Base-by-base conservation (phyloP, 768 basidiomycete genomes). In the Paxillus involutus region DNA sequence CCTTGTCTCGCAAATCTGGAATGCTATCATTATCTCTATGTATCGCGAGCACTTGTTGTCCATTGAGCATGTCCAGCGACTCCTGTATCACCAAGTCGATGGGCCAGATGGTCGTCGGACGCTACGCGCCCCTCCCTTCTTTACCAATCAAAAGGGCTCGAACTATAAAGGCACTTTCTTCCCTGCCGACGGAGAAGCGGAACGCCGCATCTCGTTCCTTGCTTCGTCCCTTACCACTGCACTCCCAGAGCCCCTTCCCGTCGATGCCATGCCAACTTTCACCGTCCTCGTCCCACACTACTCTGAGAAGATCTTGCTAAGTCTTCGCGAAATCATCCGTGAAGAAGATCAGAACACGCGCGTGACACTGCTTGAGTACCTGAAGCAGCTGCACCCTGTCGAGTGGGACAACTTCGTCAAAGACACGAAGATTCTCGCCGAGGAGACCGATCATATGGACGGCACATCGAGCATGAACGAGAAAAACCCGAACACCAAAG, bases 391-490 rank as follows among this genome's bases (percentile, higher is more conserved):
- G 44, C 97, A 98, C 69, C 96, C 97, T 17, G 81, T 98, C 53
- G 97, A 99, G 69, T 99, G 97, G 97, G 97, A 98, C 75, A 99
- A 99, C 72, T 99, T 99, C 66, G 97, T 99, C 62, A 94, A 95
- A 77, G 97, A 99, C 66, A 99, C 97, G 58, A 99, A 98, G 79
- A 99, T 99, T 59, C 78, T 98, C 37, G 94, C 93, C 0, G 97
- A 98, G 59, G 97, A 98, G 70, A 83, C 85, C 1, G 83, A 81
- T 14, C 76, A 73, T 11, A 68, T 76, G 52, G 84, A 84, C 45
- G 84, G 84, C 43, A 72, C 75, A 17, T 65, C 72, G 50, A 65
- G 58, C 13, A 71, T 76, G 19, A 89, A 89, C 69, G 94, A 98
- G 71, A 95, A 96, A 74, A 41, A 55, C n/a, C 24, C 14, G 5